A percentile compares a stretch with the other conserved stretches of the same genome.
Conservation (phyloP, 2,329 filamentous ascomycete species). For the Ophiostoma fasciatum region DNA sequence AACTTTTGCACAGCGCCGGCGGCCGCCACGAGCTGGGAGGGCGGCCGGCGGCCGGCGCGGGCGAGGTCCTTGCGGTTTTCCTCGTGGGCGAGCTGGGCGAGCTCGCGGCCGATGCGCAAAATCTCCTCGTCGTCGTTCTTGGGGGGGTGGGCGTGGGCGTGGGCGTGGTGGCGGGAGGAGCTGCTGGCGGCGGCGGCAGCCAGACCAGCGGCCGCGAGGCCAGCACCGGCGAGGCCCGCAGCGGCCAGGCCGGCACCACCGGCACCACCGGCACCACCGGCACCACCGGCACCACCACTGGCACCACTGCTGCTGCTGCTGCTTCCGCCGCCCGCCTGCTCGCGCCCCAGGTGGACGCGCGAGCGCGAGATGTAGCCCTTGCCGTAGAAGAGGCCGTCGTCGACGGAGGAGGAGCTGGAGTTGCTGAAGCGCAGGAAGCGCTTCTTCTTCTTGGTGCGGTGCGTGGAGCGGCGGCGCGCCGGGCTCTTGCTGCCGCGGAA, state of each 20-base stretch:
- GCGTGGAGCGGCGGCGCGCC: neutral
- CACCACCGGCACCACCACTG: too few relatives aligned
- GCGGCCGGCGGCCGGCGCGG: conserved; percentile 23
- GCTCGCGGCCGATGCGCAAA: conserved; percentile 36
- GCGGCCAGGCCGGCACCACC: too few relatives aligned
- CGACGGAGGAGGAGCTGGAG: conserved; percentile 39
- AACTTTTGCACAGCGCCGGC: conserved; percentile 26
- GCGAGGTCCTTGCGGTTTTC: conserved; percentile 36
- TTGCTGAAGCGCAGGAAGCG: conserved; percentile 35
- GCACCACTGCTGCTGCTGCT: neutral
- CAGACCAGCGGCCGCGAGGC: too few relatives aligned
- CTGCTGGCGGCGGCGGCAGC: conserved; percentile 3
- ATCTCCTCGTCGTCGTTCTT: conserved; percentile 38
- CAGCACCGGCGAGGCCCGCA: neutral
- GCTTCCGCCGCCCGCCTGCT: neutral
- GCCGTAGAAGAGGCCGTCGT: conserved; percentile 43
- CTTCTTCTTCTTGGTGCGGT: conserved; percentile 18
- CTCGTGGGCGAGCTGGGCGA: conserved; percentile 35
- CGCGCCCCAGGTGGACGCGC: conserved; percentile 6
- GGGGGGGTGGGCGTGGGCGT: conserved; percentile 1
- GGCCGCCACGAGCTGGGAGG: conserved; percentile 24
- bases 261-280: too few relatives aligned
- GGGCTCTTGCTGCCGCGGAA: conserved; percentile 14
- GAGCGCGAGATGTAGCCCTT: conserved; percentile 25
- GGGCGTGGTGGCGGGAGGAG: neutral